phyloP scores from a whole-genome alignment of 2,329 filamentous ascomycete genomes.

The Monilinia laxa region DNA sequence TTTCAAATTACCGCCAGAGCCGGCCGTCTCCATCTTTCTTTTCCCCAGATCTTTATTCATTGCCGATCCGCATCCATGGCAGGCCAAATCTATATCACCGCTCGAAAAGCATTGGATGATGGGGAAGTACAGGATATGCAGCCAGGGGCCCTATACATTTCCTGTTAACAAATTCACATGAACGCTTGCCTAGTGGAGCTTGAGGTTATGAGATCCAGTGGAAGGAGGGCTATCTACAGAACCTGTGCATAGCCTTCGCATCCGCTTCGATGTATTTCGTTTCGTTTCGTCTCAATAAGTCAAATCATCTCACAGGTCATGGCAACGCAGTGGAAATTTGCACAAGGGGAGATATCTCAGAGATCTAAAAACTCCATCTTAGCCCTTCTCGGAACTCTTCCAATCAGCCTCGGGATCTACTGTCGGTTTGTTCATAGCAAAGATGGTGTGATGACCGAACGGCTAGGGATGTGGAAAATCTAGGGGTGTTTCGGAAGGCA shows the following conservation, averaged over 20 bases:
- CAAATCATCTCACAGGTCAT: not conserved
- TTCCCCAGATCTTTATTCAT: not conserved
- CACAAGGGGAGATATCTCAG: not conserved
- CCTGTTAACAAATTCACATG: not conserved
- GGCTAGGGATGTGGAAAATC: not conserved
- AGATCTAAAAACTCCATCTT: not conserved
- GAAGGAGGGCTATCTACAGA: not conserved
- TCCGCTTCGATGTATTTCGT: not conserved
- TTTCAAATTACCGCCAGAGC: not conserved
- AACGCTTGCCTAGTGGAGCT: slow-evolving; percentile 5
- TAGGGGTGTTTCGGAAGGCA: slow-evolving; percentile 7
- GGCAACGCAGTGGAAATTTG: not conserved
- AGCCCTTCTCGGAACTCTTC: not conserved
- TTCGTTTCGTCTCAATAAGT: not conserved
- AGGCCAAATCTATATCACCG: not conserved
- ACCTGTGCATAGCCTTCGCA: slow-evolving; percentile 13
- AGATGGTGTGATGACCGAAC: not conserved
- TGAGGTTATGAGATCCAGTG: not conserved
- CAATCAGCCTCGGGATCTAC: not conserved
- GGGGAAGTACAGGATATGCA: slow-evolving; percentile 13
- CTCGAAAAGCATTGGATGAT: slow-evolving; percentile 9
- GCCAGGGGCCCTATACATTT: not conserved
- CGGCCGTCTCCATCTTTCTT: not conserved
- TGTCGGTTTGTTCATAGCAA: not conserved
- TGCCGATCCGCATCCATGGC: not conserved